Base-by-base conservation (phyloP, 2,329 filamentous ascomycete species). In the Stagonosporopsis chrysanthemi region DNA sequence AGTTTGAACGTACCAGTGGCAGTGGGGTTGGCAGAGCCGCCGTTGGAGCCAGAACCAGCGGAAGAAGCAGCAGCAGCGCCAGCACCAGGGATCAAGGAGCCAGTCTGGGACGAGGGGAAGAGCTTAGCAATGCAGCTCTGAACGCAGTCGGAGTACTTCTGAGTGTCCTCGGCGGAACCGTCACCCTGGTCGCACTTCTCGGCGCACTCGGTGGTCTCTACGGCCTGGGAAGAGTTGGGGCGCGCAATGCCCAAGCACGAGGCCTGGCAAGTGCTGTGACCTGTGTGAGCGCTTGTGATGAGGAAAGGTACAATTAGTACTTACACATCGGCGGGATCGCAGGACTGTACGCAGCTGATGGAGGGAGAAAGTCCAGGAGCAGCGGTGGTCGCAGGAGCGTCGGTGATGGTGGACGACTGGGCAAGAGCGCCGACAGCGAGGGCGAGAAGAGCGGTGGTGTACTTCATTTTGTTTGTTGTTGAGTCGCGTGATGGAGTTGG, bases 171-270 rank as follows among this genome's bases (percentile, higher is more conserved):
- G 3, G 77, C 69, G 28, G 79, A 76, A 41, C 83, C 82, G 61
- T 78, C 77, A 52, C 83, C 83, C 76, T 85, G 82, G 54, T 81
- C 79, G 70, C 83, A 86, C 50, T 79, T 75, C 42, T 77, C 77
- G 43, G 81, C 82, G 65, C 83, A 86, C 45, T 77, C 72, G 67
- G 77, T 83, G 69, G 82, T 84, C 56, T 79, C 76, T 65, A 82
- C 79, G 65, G 77, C 81, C 71, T 82, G 78, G 44, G 69, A 67
- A n/a, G 78, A 75, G 69, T 79, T 80, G 60, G 83, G 83, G 70
- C 80, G 83, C 29, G 83, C 83, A 36, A 81, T 79, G 35, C 79
- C 75, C 63, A 81, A 75, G 74, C 83, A 86, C 14, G 72, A 67
- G 35, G 83, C 83, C 61, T 78, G 71, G 75, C 83, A 86, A 73